Base-by-base conservation (phyloP, 179 eudicot species). In the Beta macrorhiza region DNA sequence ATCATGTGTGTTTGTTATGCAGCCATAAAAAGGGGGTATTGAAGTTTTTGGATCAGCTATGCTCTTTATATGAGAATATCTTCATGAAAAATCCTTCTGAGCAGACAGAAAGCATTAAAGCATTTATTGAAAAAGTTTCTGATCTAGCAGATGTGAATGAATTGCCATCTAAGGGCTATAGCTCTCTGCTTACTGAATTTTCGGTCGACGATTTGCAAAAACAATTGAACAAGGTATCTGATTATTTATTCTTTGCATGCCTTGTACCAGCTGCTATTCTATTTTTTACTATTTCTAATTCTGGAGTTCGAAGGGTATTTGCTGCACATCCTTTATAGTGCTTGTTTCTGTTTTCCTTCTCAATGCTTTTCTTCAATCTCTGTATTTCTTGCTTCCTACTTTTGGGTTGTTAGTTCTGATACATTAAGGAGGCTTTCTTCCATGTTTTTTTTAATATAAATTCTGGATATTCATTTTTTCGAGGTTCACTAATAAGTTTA, bases 21-120 rank as follows among this genome's bases (percentile, higher is more conserved):
- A 97, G 99, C 88, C 91, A 90, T 84, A 97, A 97, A 89, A 85
- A 88, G 78, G 90, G 83, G 72, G 93, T 92, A 67, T 85, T 97
- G 82, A 82, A 87, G 71, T 94, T 93, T 85, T 80, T 97, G 91
- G 95, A 93, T 87, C 89, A 93, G 83, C 85, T 97, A 6, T 91
- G 92, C 88, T 87, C 89, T 75, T 80, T 90, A 67, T 94, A 92
- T 85, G 97, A 85, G 85, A 75, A 70, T 59, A 86, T 86, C 25
- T 90, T 79, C 82, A 76, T 86, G 88, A 84, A 72, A 76, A 44
- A 77, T 17, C 85, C 95, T 69, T 84, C 92, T 44, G 65, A 82
- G 67, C 84, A 79, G 75, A 68, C 86, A 79, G 88, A 88, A 77
- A 87, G 84, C 76, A 81, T 76, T 76, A 84, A 89, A 85, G 82